These are phyloP conservation scores for Suhomyces xylopsoci DNA, from an alignment of 805 yeast genomes.

Conservation along the genomic window DNA sequence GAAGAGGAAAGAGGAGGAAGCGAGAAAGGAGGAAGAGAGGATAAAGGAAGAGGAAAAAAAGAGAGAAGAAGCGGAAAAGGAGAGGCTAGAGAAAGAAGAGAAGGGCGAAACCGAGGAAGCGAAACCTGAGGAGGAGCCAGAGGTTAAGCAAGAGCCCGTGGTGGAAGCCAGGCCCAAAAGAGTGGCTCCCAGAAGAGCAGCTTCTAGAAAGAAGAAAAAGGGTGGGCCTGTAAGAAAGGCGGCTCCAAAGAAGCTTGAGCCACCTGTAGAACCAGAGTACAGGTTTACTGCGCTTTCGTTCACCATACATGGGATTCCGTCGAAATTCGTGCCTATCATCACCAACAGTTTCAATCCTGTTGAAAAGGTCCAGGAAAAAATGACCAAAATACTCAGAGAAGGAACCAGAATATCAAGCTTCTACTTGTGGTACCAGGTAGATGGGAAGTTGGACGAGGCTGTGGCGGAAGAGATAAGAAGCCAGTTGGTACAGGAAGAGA, in stretches of 20 bases:
- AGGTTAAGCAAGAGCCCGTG: background rate
- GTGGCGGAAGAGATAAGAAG: slow-evolving; percentile 63
- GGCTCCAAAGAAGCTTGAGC: slow-evolving; percentile 20
- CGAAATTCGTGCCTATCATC: slow-evolving; percentile 60
- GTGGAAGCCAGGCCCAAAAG: slow-evolving; percentile 2
- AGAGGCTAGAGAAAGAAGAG: slow-evolving; percentile 12
- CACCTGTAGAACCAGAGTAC: slow-evolving; percentile 44
- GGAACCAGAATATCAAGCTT: slow-evolving; percentile 63
- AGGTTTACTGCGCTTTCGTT: slow-evolving; percentile 64
- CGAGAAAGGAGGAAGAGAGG: slow-evolving; percentile 23
- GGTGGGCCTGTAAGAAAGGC: slow-evolving; percentile 11
- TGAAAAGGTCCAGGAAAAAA: slow-evolving; percentile 53
- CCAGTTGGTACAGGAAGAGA: slow-evolving; percentile 55
- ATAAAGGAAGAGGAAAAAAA: slow-evolving; percentile 17
- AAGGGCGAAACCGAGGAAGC: slow-evolving; percentile 9
- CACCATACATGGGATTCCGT: slow-evolving; percentile 61
- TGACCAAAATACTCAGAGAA: slow-evolving; percentile 56
- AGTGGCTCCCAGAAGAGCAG: slow-evolving; percentile 9
- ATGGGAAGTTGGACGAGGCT: slow-evolving; percentile 66
- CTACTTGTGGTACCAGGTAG: slow-evolving; percentile 81
- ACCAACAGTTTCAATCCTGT: slow-evolving; percentile 59
- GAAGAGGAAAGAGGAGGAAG: slow-evolving; percentile 22
- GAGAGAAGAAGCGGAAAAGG: slow-evolving; percentile 18
- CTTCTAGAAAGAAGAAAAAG: slow-evolving; percentile 9
- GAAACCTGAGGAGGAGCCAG: background rate